Base-by-base conservation (phyloP, 305 asterid species). In the Fraxinus paxiana region DNA sequence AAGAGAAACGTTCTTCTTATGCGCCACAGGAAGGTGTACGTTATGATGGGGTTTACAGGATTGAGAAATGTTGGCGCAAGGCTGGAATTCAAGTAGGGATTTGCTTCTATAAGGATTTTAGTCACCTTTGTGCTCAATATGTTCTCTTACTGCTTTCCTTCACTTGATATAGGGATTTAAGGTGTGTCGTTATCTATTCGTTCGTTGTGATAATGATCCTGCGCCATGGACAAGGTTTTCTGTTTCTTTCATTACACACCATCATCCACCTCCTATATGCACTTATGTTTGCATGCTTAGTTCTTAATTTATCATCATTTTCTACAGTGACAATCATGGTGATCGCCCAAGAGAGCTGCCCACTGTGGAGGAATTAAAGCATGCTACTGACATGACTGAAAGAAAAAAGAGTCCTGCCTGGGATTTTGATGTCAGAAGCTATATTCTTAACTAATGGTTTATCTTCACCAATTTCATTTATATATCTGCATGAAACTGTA, bases 161-260 rank as follows among this genome's bases (percentile, higher is more conserved):
- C 63, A 80, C 51, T 56, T 59, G 4, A 80, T 75, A 59, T 77
- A 95, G 98, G 98, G 98, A 24, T 87, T 86, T 81, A 81, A 88
- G 85, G 92, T 93, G 72, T 95, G 98, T 76, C 90, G 98, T 24
- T 95, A 93, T 82, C 92, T 95, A 12, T 95, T 95, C 76, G 91
- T 95, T 80, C 96, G 97, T n/a, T 94, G 98, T 88, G 98, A 94
- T 87, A 93, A 94, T 85, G 97, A 94, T 1, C 98, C 98, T 75
- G 97, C 98, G 0, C 97, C 98, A 33, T 95, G 98, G 98, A 91
- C 97, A 48, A 90, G 91, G 98, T 91, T 76, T 81, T 80, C 82
- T 80, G 34, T 75, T 77, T 18, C 67, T 77, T n/a, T 71, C 15
- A 70, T 75, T 69, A 38, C 41, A 6, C 41, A 6, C 10, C 54